Percentiles rank a stretch among this genome's conserved stretches.
phyloP scores from a whole-genome alignment of 176 grass and related monocot genomes.

The Areca catechu region DNA sequence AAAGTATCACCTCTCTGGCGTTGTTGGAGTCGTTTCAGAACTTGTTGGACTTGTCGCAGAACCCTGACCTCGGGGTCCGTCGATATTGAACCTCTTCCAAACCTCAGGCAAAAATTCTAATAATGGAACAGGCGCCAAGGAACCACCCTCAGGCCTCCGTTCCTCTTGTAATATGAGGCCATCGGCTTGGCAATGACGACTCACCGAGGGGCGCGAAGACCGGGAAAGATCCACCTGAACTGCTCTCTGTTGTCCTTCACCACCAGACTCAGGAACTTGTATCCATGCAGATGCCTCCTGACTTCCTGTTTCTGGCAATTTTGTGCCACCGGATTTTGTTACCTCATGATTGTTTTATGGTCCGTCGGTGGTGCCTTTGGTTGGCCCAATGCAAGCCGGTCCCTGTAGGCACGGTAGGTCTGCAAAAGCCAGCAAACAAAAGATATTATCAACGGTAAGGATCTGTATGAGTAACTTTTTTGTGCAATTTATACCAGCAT shows the following conservation, averaged over 20 bases:
- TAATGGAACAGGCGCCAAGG: slow-evolving; percentile 47
- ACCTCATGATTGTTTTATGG: slow-evolving; percentile 11
- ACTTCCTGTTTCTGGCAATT: slow-evolving; percentile 15
- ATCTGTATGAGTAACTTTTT: background rate
- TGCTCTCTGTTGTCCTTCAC: slow-evolving; percentile 13
- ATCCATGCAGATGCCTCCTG: slow-evolving; percentile 2
- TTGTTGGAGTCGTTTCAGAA: background rate
- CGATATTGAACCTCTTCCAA: slow-evolving; percentile 9
- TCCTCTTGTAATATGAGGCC: background rate
- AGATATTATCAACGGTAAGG: background rate
- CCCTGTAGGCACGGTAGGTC: slow-evolving; percentile 14
- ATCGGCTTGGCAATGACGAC: slow-evolving; percentile 12
- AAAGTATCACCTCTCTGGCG: slow-evolving; percentile 28
- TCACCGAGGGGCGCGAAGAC: background rate
- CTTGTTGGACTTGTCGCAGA: slow-evolving; percentile 11
- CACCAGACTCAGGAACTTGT: background rate
- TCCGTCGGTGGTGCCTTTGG: slow-evolving; percentile 2
- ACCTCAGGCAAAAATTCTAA: slow-evolving; percentile 18
- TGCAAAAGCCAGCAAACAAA: slow-evolving; percentile 5
- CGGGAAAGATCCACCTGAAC: slow-evolving; percentile 4
- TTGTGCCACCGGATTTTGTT: slow-evolving; percentile 1
- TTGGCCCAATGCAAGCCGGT: slow-evolving; percentile 14
- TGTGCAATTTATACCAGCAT: background rate
- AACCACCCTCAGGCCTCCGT: slow-evolving; percentile 43
- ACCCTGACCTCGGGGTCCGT: background rate